Evolutionary conservation across 2,329 filamentous ascomycete genomes (phyloP), one percentile per base, ranked within the genome.

Genomic region (Davidsoniella australis): DNA sequence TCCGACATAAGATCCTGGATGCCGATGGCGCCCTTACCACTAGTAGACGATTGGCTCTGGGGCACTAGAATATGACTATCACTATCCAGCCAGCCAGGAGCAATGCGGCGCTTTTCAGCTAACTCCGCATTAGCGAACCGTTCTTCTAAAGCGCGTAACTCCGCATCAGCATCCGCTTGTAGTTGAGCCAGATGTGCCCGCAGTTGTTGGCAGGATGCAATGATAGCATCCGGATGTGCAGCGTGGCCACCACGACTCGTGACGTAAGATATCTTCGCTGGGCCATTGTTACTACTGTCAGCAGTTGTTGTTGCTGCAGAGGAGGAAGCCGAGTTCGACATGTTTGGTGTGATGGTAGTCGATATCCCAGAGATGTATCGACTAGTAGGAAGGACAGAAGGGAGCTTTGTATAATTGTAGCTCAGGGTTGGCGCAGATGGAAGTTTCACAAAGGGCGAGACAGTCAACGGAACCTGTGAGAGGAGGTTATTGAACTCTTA

Each of bases 351-450:
- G 16, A 33, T 37, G 10, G 39, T 17, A 4, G 58, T 63, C 41
- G 64, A 62, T 52, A 73, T 67, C 52, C 72, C 71, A 6, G 78
- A 74, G 26, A 46, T 18, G 47, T 47, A 44, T 39, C 41, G 43
- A 36, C 40, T 48, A 6, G 45, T 12, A 0, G 91, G 89, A 0
- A 96, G 76, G 2, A 86, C 83, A 1, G 86, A 89, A 0, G 89
- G 85, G 60, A 96, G 81, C 9, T 79, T 75, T 62, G 88, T 89
- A 73, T 95, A 96, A 57, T 86, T 94, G 69, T 96, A 96, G 20
- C 91, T 89, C 6, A 98, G 77, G 0, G 88, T 94, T 17, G 88
- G 84, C 23, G 89, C 82, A 26, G 85, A 82, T 9, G 91, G 91
- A 29, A 98, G 80, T 53, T 82, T 83, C 58, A 96, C 78, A 68